Conservation (phyloP, 2,329 filamentous ascomycete species). For the Shiraia bambusicola region DNA sequence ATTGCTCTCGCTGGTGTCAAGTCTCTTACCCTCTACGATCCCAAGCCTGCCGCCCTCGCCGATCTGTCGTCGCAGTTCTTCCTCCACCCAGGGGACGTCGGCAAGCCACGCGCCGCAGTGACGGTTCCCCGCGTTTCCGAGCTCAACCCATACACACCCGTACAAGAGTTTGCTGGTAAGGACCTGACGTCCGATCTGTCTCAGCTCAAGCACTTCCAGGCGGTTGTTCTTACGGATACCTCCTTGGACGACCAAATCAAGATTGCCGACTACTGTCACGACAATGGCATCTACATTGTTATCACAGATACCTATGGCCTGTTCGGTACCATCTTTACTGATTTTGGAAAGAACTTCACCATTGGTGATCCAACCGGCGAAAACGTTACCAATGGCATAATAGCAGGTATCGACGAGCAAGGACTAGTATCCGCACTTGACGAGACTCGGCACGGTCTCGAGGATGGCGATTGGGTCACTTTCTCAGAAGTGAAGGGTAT, state of each 20-base stretch:
- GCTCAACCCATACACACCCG: conserved; percentile 93
- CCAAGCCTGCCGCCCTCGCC: conserved; percentile 76
- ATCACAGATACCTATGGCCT: conserved; percentile 88
- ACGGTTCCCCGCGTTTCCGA: conserved; percentile 90
- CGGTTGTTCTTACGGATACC: conserved; percentile 85
- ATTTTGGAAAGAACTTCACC: conserved; percentile 93
- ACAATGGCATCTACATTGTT: conserved; percentile 88
- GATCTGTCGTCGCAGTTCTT: conserved; percentile 98
- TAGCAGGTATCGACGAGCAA: conserved; percentile 85
- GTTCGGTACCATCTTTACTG: conserved; percentile 94
- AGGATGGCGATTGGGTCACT: conserved; percentile 94
- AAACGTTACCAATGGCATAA: conserved; percentile 80
- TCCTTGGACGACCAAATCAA: conserved; percentile 76
- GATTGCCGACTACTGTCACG: conserved; percentile 91
- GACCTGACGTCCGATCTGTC: conserved; percentile 75
- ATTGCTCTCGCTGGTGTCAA: conserved; percentile 97
- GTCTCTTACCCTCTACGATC: conserved; percentile 91
- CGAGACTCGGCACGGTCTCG: conserved; percentile 89
- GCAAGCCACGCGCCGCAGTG: conserved; percentile 83
- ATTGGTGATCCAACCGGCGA: conserved; percentile 89
- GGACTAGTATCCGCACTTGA: conserved; percentile 91
- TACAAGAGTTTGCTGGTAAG: conserved; percentile 66
- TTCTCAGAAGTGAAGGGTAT: conserved; percentile 93
- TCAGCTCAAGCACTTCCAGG: conserved; percentile 87
- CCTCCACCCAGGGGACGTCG: conserved; percentile 81